Evolutionary conservation across 441 rosid species (phyloP).

Genomic region (Gossypium trilobum): DNA sequence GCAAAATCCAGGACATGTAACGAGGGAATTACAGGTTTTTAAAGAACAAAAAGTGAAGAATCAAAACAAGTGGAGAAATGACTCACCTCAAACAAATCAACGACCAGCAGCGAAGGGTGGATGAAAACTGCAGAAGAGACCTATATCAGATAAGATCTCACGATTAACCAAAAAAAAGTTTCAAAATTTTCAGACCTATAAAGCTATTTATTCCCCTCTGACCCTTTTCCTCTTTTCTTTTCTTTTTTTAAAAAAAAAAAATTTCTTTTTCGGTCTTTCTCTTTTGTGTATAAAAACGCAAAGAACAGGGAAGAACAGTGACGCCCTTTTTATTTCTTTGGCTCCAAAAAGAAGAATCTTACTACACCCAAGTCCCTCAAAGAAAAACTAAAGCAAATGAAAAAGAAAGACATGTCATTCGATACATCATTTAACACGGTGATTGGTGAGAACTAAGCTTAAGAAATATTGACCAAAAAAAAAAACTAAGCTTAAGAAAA

Average conservation of each 20-base stretch:
- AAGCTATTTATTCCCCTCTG: conserved; percentile 15
- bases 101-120: conserved; percentile 22
- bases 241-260: neutral
- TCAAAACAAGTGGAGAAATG: conserved; percentile 25
- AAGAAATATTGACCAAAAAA: neutral
- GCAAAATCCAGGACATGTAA: conserved; percentile 26
- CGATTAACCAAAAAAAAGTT: conserved; percentile 26
- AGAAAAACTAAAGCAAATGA: conserved; percentile 11
- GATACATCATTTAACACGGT: conserved; percentile 13
- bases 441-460: conserved; percentile 17
- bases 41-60: conserved; percentile 17
- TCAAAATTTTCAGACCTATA: conserved; percentile 12
- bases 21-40: conserved; percentile 18
- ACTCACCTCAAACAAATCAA: conserved; percentile 34
- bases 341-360: conserved; percentile 24
- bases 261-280: neutral
- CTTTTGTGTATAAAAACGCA: neutral
- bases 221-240: conserved; percentile 2
- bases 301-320: conserved; percentile 14
- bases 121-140: conserved; percentile 27
- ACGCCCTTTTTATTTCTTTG: conserved; percentile 24
- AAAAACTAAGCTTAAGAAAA: conserved; percentile 22
- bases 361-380: neutral
- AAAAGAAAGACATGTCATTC: conserved; percentile 18
- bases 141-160: conserved; percentile 53